Conservation (phyloP, 495 filamentous ascomycete species). For the Penicilliopsis zonata region DNA sequence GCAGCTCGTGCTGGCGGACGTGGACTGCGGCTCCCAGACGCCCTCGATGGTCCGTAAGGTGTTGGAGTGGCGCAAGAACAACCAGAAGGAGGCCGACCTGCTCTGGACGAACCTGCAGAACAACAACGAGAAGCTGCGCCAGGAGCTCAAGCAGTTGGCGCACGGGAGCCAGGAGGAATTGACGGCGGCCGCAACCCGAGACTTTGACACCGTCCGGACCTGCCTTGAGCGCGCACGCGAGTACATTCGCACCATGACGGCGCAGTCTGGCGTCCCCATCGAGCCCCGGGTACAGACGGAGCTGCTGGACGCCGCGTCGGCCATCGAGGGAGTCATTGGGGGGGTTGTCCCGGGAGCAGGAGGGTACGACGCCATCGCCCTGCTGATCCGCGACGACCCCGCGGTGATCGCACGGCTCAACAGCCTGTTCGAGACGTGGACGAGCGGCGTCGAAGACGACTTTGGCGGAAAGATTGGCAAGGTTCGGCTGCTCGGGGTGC, state of each 20-base stretch:
- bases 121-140: constrained; percentile 59
- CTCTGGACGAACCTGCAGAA: constrained; percentile 65
- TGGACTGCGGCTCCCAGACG: constrained; percentile 87
- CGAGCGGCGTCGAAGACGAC: constrained; percentile 35
- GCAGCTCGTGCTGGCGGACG: constrained; percentile 82
- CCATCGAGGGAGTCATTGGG: constrained; percentile 69
- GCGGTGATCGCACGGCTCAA: constrained; percentile 52
- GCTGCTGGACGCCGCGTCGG: constrained; percentile 62
- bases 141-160: constrained; percentile 39
- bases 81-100: constrained; percentile 49
- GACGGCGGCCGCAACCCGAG: constrained; percentile 11
- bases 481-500: constrained; percentile 67
- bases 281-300: constrained; percentile 79
- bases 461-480: constrained; percentile 50
- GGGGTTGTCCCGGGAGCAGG: constrained; percentile 93
- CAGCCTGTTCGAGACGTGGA: constrained; percentile 52
- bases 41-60: constrained; percentile 92
- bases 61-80: constrained; percentile 63
- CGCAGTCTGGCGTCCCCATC: constrained; percentile 66
- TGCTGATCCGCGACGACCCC: constrained; percentile 65
- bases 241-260: constrained; percentile 65
- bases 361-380: constrained; percentile 80
- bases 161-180: constrained; percentile 19
- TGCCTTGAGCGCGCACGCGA: constrained; percentile 41
- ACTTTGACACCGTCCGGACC: constrained; percentile 23